Evolutionary conservation across 2,329 filamentous ascomycete species (phyloP).

Genomic region (Daldinia sp.): DNA sequence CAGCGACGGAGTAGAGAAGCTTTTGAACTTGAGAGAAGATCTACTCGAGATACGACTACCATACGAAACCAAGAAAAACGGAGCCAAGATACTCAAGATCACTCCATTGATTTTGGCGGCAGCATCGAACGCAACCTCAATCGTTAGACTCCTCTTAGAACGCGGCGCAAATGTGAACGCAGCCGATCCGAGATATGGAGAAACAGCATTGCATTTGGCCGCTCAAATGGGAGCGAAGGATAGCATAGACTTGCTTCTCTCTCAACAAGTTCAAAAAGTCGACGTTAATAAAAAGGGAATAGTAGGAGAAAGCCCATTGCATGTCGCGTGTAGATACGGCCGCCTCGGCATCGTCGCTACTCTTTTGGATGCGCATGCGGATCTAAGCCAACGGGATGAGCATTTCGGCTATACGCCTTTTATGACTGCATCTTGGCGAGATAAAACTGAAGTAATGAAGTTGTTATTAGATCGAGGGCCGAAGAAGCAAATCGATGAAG

Average conservation of each 20-base stretch:
- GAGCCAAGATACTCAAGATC: not conserved
- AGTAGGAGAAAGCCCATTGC: not conserved
- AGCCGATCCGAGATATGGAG: not conserved
- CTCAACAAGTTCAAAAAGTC: not conserved
- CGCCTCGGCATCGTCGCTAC: not conserved
- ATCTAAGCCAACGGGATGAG: not conserved
- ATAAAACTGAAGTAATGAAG: not conserved
- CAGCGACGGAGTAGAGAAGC: not conserved
- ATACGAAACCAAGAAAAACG: not conserved
- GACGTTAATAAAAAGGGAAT: not conserved
- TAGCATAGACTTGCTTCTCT: not conserved
- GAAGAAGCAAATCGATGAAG: not conserved
- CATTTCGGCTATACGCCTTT: not conserved
- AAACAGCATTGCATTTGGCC: slow-evolving; percentile 2
- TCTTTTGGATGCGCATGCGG: slow-evolving; percentile 5
- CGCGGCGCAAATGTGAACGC: not conserved
- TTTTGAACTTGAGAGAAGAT: not conserved
- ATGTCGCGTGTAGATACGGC: slow-evolving; percentile 4
- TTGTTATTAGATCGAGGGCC: not conserved
- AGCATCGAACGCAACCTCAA: not conserved
- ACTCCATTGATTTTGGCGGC: slow-evolving; percentile 1
- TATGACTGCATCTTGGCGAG: not conserved
- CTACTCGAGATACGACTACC: not conserved
- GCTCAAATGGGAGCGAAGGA: not conserved
- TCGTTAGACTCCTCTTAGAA: slow-evolving; percentile 11